These are phyloP conservation scores for Eucalyptus sp. DNA, from an alignment of 345 rosid species.

Conservation along the genomic window DNA sequence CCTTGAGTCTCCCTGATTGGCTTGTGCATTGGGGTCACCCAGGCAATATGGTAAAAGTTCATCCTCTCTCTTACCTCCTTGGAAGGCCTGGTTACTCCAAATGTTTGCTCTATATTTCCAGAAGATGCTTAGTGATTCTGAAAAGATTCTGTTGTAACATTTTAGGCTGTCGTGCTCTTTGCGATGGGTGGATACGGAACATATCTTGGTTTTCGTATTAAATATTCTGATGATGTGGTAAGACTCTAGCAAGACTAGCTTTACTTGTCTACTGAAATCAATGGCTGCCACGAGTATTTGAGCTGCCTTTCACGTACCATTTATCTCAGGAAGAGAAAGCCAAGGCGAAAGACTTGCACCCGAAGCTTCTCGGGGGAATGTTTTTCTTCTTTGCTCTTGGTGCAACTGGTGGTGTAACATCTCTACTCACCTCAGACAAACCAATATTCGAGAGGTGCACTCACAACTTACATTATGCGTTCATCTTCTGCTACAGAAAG, in stretches of 20 bases:
- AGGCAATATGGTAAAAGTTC: constrained; percentile 60
- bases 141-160: background rate
- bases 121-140: background rate
- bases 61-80: background rate
- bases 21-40: constrained; percentile 98
- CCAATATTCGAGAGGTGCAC: constrained; percentile 69
- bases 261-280: background rate
- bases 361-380: constrained; percentile 88
- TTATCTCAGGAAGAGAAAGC: constrained; percentile 69
- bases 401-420: constrained; percentile 82
- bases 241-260: background rate
- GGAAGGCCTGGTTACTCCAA: background rate
- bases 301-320: background rate
- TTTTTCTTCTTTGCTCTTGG: constrained; percentile 93
- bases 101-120: background rate
- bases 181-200: constrained; percentile 99
- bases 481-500: background rate
- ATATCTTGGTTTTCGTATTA: constrained; percentile 76
- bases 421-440: constrained; percentile 78
- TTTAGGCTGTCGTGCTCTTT: constrained; percentile 85
- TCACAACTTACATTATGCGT: background rate
- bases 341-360: constrained; percentile 84
- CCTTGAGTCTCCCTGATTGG: constrained; percentile 74
- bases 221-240: constrained; percentile 68
- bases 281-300: background rate